Percentiles rank a stretch among this genome's conserved stretches.
Conservation (phyloP, 805 yeast species). For the Ogataea populi-albae region DNA sequence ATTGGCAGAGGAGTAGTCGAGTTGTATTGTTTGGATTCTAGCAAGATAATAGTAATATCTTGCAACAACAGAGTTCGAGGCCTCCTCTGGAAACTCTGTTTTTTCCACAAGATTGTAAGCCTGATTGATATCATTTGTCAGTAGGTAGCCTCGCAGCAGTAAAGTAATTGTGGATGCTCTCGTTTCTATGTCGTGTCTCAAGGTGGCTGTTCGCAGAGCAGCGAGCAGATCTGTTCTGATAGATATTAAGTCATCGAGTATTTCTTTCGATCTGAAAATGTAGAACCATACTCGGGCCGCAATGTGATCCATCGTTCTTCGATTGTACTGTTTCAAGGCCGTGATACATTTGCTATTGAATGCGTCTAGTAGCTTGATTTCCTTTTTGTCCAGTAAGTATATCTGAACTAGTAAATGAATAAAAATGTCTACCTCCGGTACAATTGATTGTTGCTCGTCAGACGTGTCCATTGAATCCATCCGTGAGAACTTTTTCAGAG, state of each 20-base stretch:
- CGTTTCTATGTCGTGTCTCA: constrained; percentile 91
- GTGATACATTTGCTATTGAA: constrained; percentile 53
- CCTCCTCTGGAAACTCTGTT: constrained; percentile 80
- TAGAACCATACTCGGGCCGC: constrained; percentile 94
- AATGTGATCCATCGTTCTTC: constrained; percentile 80
- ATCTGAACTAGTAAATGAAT: constrained; percentile 77
- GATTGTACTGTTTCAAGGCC: constrained; percentile 63
- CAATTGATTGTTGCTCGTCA: constrained; percentile 37
- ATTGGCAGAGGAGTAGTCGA: constrained; percentile 86
- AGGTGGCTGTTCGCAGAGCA: constrained; percentile 81
- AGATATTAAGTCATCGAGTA: constrained; percentile 47
- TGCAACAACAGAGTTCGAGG: constrained; percentile 79
- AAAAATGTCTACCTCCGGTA: constrained; percentile 80
- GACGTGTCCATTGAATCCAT: constrained; percentile 34
- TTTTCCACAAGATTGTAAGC: constrained; percentile 89
- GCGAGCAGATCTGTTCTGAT: constrained; percentile 68
- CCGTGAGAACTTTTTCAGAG: constrained; percentile 33
- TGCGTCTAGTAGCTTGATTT: constrained; percentile 45
- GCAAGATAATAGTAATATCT: constrained; percentile 90
- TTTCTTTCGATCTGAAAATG: constrained; percentile 73
- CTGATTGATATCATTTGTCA: constrained; percentile 76
- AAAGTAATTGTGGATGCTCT: constrained; percentile 85
- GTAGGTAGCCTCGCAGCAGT: constrained; percentile 74
- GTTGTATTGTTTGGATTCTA: constrained; percentile 85
- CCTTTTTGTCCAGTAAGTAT: constrained; percentile 62